Percentiles rank a stretch among this genome's conserved stretches.
Evolutionary conservation across 257 asterid species (phyloP).

Genomic region (Petunia secreta): DNA sequence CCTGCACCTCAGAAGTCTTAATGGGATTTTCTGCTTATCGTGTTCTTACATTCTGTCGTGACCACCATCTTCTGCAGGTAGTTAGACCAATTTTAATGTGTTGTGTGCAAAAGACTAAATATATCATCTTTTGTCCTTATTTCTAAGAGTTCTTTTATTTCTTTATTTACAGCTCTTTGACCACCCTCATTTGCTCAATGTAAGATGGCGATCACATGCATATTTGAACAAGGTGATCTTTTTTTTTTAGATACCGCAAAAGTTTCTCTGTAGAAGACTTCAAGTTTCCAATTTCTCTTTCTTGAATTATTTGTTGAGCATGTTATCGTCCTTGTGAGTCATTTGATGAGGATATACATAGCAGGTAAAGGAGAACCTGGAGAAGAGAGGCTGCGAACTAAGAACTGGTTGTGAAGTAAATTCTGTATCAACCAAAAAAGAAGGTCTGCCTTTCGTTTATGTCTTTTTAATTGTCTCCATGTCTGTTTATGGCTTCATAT

Average conservation of each 20-base stretch:
- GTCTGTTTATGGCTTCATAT: neutral
- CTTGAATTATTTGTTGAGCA: neutral
- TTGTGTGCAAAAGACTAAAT: no score
- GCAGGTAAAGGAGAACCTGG: conserved; percentile 34
- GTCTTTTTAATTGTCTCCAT: neutral
- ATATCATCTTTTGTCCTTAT: neutral
- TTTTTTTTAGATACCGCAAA: neutral
- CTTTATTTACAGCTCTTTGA: conserved; percentile 64
- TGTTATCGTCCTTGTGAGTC: neutral
- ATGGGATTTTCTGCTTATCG: conserved; percentile 81
- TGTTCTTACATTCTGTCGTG: conserved; percentile 80
- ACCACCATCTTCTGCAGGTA: conserved; percentile 93
- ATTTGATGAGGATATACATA: conserved; percentile 24
- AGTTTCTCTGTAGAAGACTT: neutral
- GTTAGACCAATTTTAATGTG: neutral
- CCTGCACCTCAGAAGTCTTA: conserved; percentile 82
- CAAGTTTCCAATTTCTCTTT: neutral
- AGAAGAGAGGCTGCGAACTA: no score
- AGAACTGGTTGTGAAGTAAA: no score
- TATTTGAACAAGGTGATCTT: conserved; percentile 61
- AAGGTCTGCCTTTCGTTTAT: conserved; percentile 42
- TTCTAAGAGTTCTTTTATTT: neutral
- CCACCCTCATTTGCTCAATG: conserved; percentile 34
- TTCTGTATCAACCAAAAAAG: conserved; percentile 41
- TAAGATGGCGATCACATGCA: conserved; percentile 67